Conservation (phyloP, 139 green algal species). For the Chlamydomonas sp. region DNA sequence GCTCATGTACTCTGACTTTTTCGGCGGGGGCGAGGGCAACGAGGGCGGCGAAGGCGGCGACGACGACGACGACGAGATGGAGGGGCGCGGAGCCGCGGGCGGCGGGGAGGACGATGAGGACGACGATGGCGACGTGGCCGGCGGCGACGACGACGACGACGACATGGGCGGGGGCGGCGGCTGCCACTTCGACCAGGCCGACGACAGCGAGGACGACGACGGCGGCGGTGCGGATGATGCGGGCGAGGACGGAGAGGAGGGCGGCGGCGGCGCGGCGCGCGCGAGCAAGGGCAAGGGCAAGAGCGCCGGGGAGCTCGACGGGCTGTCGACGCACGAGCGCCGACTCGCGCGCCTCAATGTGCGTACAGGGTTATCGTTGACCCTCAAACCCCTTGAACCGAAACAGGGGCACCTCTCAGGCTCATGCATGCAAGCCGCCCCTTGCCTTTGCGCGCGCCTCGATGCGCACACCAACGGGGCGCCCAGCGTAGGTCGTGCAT, state of each 20-base stretch:
- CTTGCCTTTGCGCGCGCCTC: no score
- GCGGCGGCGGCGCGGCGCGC: background rate
- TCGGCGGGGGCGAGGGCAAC: constrained; percentile 32
- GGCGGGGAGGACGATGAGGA: constrained; percentile 15
- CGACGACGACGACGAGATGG: background rate
- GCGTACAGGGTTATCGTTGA: no score
- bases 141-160: background rate
- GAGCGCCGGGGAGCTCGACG: background rate
- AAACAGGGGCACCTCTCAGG: no score
- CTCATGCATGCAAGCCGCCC: no score
- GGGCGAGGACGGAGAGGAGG: background rate
- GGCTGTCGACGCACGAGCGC: constrained; percentile 32
- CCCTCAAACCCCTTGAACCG: no score
- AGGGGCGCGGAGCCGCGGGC: background rate
- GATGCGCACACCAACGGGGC: no score
- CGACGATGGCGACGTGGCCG: constrained; percentile 19
- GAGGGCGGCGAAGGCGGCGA: constrained; percentile 12
- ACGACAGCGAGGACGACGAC: constrained; percentile 22
- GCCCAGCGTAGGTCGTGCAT: no score
- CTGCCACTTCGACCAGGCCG: background rate
- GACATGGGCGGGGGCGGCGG: background rate
- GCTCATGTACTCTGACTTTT: constrained; percentile 69
- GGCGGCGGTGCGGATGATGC: background rate
- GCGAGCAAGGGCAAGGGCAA: background rate
- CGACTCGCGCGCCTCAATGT: constrained; percentile 50